Conservation (phyloP, 1,284 basidiomycete species). For the Papiliotrema terrestris region DNA sequence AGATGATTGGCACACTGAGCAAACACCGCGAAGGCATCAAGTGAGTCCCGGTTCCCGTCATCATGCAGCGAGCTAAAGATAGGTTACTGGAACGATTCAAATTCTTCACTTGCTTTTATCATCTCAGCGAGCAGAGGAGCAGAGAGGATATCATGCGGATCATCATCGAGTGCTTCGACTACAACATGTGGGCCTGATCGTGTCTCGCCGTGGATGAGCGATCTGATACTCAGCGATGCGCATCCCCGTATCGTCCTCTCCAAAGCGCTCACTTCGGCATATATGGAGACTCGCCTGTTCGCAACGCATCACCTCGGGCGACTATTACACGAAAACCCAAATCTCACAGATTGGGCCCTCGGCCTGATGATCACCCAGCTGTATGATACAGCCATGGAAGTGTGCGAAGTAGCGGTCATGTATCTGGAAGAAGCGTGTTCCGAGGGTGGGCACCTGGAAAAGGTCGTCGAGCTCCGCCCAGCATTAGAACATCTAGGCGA, state of each 20-base stretch:
- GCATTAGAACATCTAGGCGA: conserved; percentile 93
- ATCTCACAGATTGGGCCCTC: conserved; percentile 75
- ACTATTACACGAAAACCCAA: conserved; percentile 53
- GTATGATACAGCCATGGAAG: conserved; percentile 85
- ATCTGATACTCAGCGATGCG: conserved; percentile 63
- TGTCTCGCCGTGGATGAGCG: background rate
- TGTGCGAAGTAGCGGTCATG: conserved; percentile 83
- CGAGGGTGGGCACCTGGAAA: conserved; percentile 73
- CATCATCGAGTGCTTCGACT: conserved; percentile 89
- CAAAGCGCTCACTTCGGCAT: conserved; percentile 88
- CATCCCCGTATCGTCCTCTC: conserved; percentile 87
- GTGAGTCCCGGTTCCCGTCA: conserved; percentile 55
- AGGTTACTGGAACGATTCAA: conserved; percentile 87
- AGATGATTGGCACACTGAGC: conserved; percentile 89
- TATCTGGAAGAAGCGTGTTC: conserved; percentile 88
- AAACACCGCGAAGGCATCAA: conserved; percentile 83
- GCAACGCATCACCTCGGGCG: conserved; percentile 85
- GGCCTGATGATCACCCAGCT: conserved; percentile 89
- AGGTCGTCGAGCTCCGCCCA: conserved; percentile 91
- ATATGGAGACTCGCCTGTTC: conserved; percentile 80
- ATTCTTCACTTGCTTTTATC: conserved; percentile 92
- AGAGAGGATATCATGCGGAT: conserved; percentile 88
- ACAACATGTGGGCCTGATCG: conserved; percentile 63
- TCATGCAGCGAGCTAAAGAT: background rate
- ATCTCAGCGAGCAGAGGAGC: conserved; percentile 81